Base-by-base conservation (phyloP, 768 basidiomycete genomes). In the Hericium coralloides region DNA sequence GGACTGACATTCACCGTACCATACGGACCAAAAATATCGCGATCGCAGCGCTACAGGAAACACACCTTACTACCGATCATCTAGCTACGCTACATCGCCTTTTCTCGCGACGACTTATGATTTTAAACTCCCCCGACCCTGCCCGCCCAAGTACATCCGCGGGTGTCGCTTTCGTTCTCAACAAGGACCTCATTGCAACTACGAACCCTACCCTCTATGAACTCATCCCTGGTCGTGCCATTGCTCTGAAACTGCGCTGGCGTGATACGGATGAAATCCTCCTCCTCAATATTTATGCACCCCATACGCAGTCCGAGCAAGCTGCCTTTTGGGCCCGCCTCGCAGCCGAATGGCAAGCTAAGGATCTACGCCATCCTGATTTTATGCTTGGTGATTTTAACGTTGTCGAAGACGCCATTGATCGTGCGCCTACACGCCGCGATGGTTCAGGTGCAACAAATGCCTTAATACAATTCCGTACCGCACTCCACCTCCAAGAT, bases 381-480 rank as follows among this genome's bases (percentile, higher is more conserved):
- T 12, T 75, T 0, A 56, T 80, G 50, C 26, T 71, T 0, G 76
- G 76, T 0, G 76, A 80, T 56, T 72, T 73, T 43, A 79, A 80
- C 58, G 25, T 78, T 31, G 26, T 31, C 6, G 26, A 59, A 23
- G 58, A 59, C 3, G 3, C 23, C 0, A 45, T 55, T 0, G 55
- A 59, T 20, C 38, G 58, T 12, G 2, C 18, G 0, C 58, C 51
- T 0, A 2, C 43, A 0, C 22, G 36, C 9, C 4, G 2, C 2
- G 23, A 53, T 8, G n/a, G 9, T 31, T 6, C 22, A 1, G 0
- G 1, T 0, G 2, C 4, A 0, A 14, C 6, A 0, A 3, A 2
- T 0, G 55, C 58, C 2, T 41, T 59, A n/a, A 8, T 54, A 6
- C n/a, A 52, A 0, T 2, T 23, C 2, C 10, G 55, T 2, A 22